phyloP scores from a whole-genome alignment of 148 eudicot genomes.

The Persicaria maculosa region DNA sequence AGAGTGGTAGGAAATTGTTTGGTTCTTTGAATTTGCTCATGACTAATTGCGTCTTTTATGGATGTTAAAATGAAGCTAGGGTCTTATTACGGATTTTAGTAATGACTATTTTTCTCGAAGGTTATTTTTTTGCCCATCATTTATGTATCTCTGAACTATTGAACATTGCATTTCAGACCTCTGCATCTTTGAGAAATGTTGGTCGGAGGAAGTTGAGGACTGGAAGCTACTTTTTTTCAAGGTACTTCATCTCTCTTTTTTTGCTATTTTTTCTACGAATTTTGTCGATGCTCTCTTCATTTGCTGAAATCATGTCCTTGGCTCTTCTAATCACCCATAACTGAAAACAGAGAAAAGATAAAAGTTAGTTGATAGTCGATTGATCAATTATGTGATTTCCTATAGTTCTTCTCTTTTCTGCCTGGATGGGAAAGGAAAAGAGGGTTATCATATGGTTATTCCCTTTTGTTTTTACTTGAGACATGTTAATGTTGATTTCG shows the following conservation, averaged over 20 bases:
- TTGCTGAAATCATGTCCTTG: too few relatives aligned
- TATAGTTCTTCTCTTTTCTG: neutral
- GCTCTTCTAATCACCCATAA: too few relatives aligned
- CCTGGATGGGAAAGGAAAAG: too few relatives aligned
- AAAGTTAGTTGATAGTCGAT: neutral
- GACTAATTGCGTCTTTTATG: too few relatives aligned
- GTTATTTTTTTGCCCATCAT: neutral
- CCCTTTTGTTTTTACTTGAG: neutral
- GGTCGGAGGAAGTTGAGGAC: conserved; percentile 57
- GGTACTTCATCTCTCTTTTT: too few relatives aligned
- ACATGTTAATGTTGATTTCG: neutral
- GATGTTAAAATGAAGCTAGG: too few relatives aligned
- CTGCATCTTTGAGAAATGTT: conserved; percentile 46
- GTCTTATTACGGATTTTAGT: conserved; percentile 30
- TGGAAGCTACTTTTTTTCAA: too few relatives aligned
- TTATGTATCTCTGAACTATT: neutral
- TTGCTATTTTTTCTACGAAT: too few relatives aligned
- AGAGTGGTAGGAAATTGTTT: too few relatives aligned
- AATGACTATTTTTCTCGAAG: neutral
- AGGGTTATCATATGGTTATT: neutral
- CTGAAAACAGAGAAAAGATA: too few relatives aligned
- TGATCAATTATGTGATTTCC: neutral
- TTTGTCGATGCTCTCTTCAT: too few relatives aligned
- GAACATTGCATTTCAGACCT: conserved; percentile 34
- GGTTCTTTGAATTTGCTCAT: too few relatives aligned